Evolutionary conservation across 2,329 filamentous ascomycete species (phyloP), one percentile per base, ranked within the genome.

Genomic region (Knufia fluminis): DNA sequence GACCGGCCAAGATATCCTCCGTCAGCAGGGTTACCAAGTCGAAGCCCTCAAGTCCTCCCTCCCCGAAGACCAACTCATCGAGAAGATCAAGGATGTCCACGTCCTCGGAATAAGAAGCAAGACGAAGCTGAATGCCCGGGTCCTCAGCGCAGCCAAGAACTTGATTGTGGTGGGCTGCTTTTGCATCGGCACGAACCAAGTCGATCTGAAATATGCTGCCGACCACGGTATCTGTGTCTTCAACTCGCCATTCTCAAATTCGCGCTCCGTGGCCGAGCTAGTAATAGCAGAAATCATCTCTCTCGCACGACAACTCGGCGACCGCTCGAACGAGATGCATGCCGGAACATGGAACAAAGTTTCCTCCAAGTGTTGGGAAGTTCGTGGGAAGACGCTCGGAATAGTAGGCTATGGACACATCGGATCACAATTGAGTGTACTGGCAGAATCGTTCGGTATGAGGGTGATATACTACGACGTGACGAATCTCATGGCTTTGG

Each of bases 221-320:
- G 76, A 78, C 59, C 80, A 86, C 64, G 89, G 92, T 58, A 95
- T 97, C 65, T 89, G 90, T 31, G 92, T 98, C 56, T 98, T 98
- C 80, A 98, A 98, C 72, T 97, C 92, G 40, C 92, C 92, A 1
- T 98, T 98, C 71, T 90, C 86, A 71, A 98, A 98, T 72, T 97
- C 91, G 7, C 85, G 92, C 66, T 94, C 87, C 65, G 92, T 98
- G 46, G 92, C 92, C 50, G 92, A 98, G 73, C 76, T 97, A 50
- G 89, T 97, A 60, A 96, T 98, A 65, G 85, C 76, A 48, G 91
- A 96, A 70, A 90, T 98, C 63, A 96, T 98, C 62, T 74, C 77
- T 33, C 82, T 98, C 48, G 92, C 92, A 19, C 84, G 92, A 52
- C 92, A 98, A 70, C 76, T 98, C 28, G 84, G 87, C 54, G 92